phyloP scores from a whole-genome alignment of 2,329 filamentous ascomycete genomes.

The Emergomyces pasteurianus region DNA sequence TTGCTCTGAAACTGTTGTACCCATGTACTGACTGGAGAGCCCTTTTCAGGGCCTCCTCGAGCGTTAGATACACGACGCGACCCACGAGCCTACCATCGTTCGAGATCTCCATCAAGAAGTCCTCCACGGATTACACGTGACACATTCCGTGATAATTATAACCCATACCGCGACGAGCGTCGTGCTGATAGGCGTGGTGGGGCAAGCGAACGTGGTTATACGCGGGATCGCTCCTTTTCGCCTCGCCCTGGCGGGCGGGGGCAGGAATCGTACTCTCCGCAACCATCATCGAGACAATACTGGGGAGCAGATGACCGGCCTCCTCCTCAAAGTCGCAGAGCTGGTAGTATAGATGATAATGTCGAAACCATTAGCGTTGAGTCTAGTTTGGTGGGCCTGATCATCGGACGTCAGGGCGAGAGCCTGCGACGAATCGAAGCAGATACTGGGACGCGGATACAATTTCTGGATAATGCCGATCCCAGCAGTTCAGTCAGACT shows the following conservation, averaged over 20 bases:
- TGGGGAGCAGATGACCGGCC: constrained; percentile 44
- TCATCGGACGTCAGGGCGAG: constrained; percentile 83
- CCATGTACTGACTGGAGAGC: not conserved
- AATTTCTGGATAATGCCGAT: constrained; percentile 71
- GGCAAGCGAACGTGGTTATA: constrained; percentile 43
- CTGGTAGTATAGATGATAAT: constrained; percentile 48
- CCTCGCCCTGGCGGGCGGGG: constrained; percentile 46
- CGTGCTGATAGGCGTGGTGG: constrained; percentile 48
- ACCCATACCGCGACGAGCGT: constrained; percentile 76
- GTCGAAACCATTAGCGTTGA: constrained; percentile 78
- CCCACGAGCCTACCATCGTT: constrained; percentile 44
- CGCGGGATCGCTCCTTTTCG: constrained; percentile 59
- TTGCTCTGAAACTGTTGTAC: not conserved
- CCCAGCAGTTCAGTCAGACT: constrained; percentile 60
- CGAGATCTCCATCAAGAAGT: constrained; percentile 51
- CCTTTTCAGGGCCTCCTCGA: constrained; percentile 3
- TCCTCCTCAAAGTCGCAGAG: constrained; percentile 32
- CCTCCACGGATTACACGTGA: constrained; percentile 55
- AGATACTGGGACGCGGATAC: constrained; percentile 71
- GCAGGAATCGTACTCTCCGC: constrained; percentile 47
- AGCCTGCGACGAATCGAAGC: constrained; percentile 75
- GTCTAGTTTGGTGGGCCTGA: constrained; percentile 73
- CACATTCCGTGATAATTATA: constrained; percentile 61
- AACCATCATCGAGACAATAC: constrained; percentile 38
- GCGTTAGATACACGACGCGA: constrained; percentile 30